Conservation (phyloP, 2,329 filamentous ascomycete species). For the Aspergillus novofumigatus region DNA sequence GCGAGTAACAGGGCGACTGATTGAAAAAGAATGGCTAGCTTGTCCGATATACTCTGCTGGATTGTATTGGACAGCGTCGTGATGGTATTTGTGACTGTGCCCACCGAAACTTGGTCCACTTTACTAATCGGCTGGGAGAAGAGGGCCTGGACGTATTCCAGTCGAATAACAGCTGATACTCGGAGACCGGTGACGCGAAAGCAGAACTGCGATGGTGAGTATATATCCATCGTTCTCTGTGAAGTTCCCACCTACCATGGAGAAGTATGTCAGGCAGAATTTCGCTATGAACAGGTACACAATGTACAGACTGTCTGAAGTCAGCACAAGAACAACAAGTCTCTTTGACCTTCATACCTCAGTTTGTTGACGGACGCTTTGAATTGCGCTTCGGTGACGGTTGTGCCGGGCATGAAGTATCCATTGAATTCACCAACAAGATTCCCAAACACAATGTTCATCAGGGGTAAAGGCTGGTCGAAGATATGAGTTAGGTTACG, state of each 20-base stretch:
- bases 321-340: neutral
- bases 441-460: constrained; percentile 57
- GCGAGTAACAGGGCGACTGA: constrained; percentile 40
- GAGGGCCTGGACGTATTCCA: constrained; percentile 47
- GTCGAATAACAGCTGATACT: constrained; percentile 48
- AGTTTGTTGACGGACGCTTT: constrained; percentile 46
- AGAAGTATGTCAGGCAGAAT: constrained; percentile 52
- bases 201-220: constrained; percentile 21
- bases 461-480: constrained; percentile 41
- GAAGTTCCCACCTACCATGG: constrained; percentile 30
- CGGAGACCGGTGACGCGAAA: constrained; percentile 49
- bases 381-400: constrained; percentile 46
- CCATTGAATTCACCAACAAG: constrained; percentile 54
- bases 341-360: constrained; percentile 1
- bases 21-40: constrained; percentile 44
- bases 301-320: constrained; percentile 47
- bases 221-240: neutral
- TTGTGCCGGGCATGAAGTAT: constrained; percentile 47
- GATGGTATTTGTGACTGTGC: constrained; percentile 50
- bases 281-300: constrained; percentile 56
- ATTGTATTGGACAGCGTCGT: constrained; percentile 51
- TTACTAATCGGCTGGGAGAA: constrained; percentile 49
- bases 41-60: constrained; percentile 53
- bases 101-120: constrained; percentile 48
- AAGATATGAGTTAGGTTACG: neutral